Conservation (phyloP, 345 rosid genomes). For the Microthlaspi erraticum region DNA sequence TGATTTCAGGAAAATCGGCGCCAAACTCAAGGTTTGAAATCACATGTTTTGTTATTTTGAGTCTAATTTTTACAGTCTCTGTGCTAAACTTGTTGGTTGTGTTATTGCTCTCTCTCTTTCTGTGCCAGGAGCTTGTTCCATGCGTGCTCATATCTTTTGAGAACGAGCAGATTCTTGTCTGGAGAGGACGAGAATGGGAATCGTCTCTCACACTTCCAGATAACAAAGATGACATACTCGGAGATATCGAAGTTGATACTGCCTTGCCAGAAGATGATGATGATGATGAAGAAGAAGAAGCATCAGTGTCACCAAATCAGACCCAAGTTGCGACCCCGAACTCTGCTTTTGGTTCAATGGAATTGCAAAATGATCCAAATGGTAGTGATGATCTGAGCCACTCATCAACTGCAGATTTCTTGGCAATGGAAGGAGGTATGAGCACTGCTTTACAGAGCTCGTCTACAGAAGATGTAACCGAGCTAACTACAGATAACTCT, state of each 20-base stretch:
- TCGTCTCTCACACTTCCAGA: constrained; percentile 51
- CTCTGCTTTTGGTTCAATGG: constrained; percentile 32
- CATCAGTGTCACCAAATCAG: constrained; percentile 27
- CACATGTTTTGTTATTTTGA: neutral
- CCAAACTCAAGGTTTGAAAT: constrained; percentile 78
- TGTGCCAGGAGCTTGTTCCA: constrained; percentile 81
- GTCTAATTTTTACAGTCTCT: neutral
- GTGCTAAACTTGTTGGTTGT: constrained; percentile 7
- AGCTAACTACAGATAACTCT: constrained; percentile 9
- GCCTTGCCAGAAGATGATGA: constrained; percentile 45
- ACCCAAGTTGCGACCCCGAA: constrained; percentile 29
- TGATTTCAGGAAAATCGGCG: constrained; percentile 85
- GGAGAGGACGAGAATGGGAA: constrained; percentile 87
- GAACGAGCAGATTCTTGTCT: constrained; percentile 73
- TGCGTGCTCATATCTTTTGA: constrained; percentile 87
- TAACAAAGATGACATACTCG: constrained; percentile 37
- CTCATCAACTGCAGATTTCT: constrained; percentile 2
- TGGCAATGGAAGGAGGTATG: constrained; percentile 12
- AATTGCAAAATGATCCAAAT: constrained; percentile 31
- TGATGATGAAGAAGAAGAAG: neutral
- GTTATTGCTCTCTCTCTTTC: constrained; percentile 25
- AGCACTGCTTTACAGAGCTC: constrained; percentile 19
- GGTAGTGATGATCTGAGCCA: constrained; percentile 21
- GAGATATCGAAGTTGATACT: constrained; percentile 38
- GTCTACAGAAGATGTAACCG: constrained; percentile 24